Conservation (phyloP, 805 yeast genomes). For the Candida sithepensis region DNA sequence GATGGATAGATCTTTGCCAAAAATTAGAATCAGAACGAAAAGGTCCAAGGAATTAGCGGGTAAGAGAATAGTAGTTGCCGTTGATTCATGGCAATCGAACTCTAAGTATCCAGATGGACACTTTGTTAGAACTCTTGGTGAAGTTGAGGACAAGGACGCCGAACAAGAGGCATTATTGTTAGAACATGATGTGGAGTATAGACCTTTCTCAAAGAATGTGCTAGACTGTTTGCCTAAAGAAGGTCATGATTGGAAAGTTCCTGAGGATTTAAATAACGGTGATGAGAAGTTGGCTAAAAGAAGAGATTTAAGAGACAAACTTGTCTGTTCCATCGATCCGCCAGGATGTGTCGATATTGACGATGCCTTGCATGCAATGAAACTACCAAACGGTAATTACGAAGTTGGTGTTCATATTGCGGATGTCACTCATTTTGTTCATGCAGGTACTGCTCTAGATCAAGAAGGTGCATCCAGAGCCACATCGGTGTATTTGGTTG, state of each 20-base stretch:
- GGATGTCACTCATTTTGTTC: conserved; percentile 96
- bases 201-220: conserved; percentile 92
- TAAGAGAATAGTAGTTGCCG: conserved; percentile 85
- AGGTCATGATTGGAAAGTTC: conserved; percentile 92
- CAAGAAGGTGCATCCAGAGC: conserved; percentile 97
- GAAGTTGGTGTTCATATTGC: conserved; percentile 99
- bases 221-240: conserved; percentile 88
- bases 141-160: conserved; percentile 85
- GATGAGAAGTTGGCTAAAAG: conserved; percentile 60
- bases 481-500: conserved; percentile 94
- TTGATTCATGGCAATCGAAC: conserved; percentile 87
- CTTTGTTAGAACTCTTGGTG: conserved; percentile 86
- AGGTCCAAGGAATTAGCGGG: conserved; percentile 80
- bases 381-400: conserved; percentile 85
- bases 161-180: conserved; percentile 92
- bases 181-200: conserved; percentile 94
- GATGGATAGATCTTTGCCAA: conserved; percentile 87
- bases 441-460: conserved; percentile 87
- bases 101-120: conserved; percentile 93
- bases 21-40: conserved; percentile 81
- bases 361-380: conserved; percentile 89
- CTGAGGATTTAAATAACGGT: conserved; percentile 53
- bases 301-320: conserved; percentile 79
- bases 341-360: conserved; percentile 98
- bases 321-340: conserved; percentile 95